Percentiles rank a stretch among this genome's conserved stretches.
These are phyloP conservation scores for Scedosporium minutisporum DNA, from an alignment of 2,329 filamentous ascomycete species.

Conservation along the genomic window DNA sequence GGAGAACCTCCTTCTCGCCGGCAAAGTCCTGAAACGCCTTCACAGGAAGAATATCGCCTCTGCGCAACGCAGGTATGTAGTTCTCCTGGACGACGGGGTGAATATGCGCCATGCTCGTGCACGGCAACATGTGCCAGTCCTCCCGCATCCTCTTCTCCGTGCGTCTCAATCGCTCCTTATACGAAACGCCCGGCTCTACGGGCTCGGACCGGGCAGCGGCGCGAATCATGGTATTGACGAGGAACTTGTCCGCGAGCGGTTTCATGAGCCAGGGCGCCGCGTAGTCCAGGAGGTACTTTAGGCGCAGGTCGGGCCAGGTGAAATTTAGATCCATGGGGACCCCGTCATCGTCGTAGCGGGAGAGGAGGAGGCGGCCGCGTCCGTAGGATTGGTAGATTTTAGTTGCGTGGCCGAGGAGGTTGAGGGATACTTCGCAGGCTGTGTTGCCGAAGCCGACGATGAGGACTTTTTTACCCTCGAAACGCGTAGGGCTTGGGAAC, in stretches of 20 bases:
- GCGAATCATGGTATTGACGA: neutral
- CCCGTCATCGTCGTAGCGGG: slow-evolving; percentile 19
- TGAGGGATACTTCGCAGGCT: slow-evolving; percentile 7
- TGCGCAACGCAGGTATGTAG: slow-evolving; percentile 16
- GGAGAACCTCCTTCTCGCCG: slow-evolving; percentile 15
- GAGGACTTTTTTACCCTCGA: slow-evolving; percentile 26
- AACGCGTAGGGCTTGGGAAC: slow-evolving; percentile 9
- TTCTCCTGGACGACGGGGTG: slow-evolving; percentile 17
- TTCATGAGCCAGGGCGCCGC: slow-evolving; percentile 4
- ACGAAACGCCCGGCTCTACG: neutral
- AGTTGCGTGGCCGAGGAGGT: slow-evolving; percentile 17
- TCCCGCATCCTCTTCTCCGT: slow-evolving; percentile 9
- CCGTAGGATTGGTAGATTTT: slow-evolving; percentile 30
- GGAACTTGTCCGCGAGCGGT: neutral
- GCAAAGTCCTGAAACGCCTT: slow-evolving; percentile 17
- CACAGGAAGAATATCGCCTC: slow-evolving; percentile 17
- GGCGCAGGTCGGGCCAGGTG: slow-evolving; percentile 18
- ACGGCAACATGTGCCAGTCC: slow-evolving; percentile 20
- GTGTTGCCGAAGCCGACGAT: slow-evolving; percentile 27
- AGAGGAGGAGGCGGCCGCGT: slow-evolving; percentile 22
- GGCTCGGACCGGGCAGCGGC: neutral
- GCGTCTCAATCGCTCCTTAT: neutral
- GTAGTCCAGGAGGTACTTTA: slow-evolving; percentile 15
- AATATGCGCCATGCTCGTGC: slow-evolving; percentile 14
- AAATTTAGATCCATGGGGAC: slow-evolving; percentile 17